Evolutionary conservation across 2,329 filamentous ascomycete genomes (phyloP).

Genomic region (Epichloe glyceriae): DNA sequence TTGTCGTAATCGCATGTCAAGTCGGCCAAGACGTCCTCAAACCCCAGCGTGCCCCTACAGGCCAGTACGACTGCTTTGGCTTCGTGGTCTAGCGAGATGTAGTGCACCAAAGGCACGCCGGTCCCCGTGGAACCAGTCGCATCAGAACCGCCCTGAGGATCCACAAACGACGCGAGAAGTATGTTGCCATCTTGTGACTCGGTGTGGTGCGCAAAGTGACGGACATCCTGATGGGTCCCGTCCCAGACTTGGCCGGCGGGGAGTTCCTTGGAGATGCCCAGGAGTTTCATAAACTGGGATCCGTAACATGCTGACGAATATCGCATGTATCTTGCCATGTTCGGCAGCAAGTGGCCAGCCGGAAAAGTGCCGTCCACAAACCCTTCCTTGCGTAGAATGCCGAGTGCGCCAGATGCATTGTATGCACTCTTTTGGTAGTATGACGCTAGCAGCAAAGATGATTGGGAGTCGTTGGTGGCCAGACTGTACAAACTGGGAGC

Average conservation of each 20-base stretch:
- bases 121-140: conserved; percentile 50
- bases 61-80: conserved; percentile 61
- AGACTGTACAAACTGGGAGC: conserved; percentile 48
- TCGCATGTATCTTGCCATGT: conserved; percentile 51
- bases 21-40: conserved; percentile 61
- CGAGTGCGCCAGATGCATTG: conserved; percentile 33
- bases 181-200: conserved; percentile 44
- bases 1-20: conserved; percentile 64
- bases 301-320: conserved; percentile 57
- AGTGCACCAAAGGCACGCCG: conserved; percentile 59
- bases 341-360: conserved; percentile 43
- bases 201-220: conserved; percentile 51
- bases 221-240: conserved; percentile 45
- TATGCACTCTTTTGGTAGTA: conserved; percentile 36
- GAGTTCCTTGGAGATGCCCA: conserved; percentile 45
- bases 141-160: conserved; percentile 54
- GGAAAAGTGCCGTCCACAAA: conserved; percentile 47
- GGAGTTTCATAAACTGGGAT: conserved; percentile 46
- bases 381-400: conserved; percentile 37
- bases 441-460: conserved; percentile 38
- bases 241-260: conserved; percentile 28
- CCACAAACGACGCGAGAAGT: conserved; percentile 57
- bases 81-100: conserved; percentile 58
- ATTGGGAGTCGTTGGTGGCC: conserved; percentile 40
- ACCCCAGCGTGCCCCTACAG: conserved; percentile 58